A percentile compares a stretch with the other conserved stretches of the same genome.
Evolutionary conservation across 441 rosid species (phyloP).

Genomic region (Viola pubescens): DNA sequence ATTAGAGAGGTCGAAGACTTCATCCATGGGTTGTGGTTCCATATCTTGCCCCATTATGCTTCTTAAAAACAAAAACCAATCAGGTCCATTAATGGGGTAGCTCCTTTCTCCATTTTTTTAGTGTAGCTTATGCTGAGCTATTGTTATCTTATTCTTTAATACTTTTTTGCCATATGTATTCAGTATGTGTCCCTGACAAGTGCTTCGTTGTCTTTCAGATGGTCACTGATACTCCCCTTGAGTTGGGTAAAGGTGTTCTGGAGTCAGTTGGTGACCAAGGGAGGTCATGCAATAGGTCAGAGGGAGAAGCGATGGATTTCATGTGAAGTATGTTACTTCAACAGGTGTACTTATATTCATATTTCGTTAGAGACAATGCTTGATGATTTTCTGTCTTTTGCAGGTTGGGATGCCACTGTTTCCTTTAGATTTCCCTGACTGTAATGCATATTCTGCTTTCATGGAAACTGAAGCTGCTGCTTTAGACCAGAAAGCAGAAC

Average conservation of each 20-base stretch:
- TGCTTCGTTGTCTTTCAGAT: slow-evolving; percentile 38
- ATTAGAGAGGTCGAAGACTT: slow-evolving; percentile 22
- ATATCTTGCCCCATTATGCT: slow-evolving; percentile 63
- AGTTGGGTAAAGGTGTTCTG: slow-evolving; percentile 81
- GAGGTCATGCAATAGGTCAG: slow-evolving; percentile 77
- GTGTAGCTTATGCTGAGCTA: not conserved
- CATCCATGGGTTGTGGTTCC: slow-evolving; percentile 33
- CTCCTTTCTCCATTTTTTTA: slow-evolving; percentile 10
- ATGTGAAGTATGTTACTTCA: slow-evolving; percentile 45
- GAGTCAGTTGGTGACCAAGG: slow-evolving; percentile 59
- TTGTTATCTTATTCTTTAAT: too few relatives aligned
- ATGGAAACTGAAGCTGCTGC: slow-evolving; percentile 47
- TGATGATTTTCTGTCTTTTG: slow-evolving; percentile 19
- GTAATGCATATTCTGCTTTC: slow-evolving; percentile 49
- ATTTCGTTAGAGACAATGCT: not conserved
- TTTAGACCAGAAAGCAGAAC: slow-evolving; percentile 35
- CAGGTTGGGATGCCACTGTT: slow-evolving; percentile 72
- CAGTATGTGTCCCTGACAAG: not conserved
- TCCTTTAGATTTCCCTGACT: slow-evolving; percentile 85
- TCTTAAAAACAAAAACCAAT: slow-evolving; percentile 42
- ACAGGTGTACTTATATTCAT: not conserved
- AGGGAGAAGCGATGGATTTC: slow-evolving; percentile 81
- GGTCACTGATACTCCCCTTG: slow-evolving; percentile 77
- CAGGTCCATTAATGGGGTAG: slow-evolving; percentile 46
- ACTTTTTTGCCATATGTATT: too few relatives aligned